Conservation (phyloP, 225 moss, liverwort and hornwort species). For the Sphagnum tenellum region DNA sequence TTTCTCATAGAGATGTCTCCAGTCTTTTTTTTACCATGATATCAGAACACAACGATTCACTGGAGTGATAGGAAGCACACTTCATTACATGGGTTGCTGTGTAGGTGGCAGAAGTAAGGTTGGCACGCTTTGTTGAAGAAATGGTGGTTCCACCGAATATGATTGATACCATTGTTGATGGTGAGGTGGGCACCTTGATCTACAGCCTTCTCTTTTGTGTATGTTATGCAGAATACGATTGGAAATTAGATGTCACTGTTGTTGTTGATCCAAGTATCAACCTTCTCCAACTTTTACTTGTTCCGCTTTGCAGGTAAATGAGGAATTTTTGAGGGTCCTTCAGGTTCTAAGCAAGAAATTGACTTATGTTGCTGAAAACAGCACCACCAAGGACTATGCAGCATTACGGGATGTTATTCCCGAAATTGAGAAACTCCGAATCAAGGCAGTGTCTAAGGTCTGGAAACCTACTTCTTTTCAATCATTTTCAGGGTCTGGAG, state of each 20-base stretch:
- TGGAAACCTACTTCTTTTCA: not conserved
- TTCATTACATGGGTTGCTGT: slow-evolving; percentile 1
- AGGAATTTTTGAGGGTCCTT: slow-evolving; percentile 76
- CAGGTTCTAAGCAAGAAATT: slow-evolving; percentile 87
- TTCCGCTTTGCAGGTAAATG: slow-evolving; percentile 61
- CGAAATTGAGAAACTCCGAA: slow-evolving; percentile 83
- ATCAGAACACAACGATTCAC: too few relatives aligned
- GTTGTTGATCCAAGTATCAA: too few relatives aligned
- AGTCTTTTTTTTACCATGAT: too few relatives aligned
- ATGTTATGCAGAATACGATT: too few relatives aligned
- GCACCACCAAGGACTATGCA: slow-evolving; percentile 64
- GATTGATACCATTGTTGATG: slow-evolving; percentile 96
- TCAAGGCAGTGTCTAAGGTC: slow-evolving; percentile 86
- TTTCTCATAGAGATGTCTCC: too few relatives aligned
- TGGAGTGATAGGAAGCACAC: not conserved
- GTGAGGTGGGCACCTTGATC: slow-evolving; percentile 50
- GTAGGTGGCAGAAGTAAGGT: slow-evolving; percentile 89
- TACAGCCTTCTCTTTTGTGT: too few relatives aligned
- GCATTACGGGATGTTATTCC: slow-evolving; percentile 92
- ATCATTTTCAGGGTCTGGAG: too few relatives aligned
- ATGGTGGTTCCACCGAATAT: slow-evolving; percentile 87
- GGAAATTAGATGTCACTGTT: too few relatives aligned
- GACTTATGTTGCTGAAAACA: slow-evolving; percentile 63
- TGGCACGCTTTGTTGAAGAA: slow-evolving; percentile 92
- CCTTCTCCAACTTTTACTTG: too few relatives aligned